Evolutionary conservation across 805 yeast genomes (phyloP).

Genomic region (Saccharomycopsis babjevae): DNA sequence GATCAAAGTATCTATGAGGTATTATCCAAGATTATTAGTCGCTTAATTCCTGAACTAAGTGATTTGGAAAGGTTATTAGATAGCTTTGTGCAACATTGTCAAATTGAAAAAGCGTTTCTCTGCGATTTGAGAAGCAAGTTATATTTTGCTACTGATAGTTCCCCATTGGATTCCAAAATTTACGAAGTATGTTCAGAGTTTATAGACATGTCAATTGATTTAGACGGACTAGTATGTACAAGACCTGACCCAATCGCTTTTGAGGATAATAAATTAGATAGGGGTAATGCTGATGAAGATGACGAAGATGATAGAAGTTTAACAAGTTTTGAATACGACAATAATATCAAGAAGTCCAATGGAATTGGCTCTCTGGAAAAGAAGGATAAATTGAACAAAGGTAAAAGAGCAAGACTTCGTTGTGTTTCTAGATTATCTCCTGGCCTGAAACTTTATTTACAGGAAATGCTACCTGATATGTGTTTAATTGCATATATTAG

Average conservation of each 20-base stretch:
- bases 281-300: not conserved
- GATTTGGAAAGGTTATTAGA: slow-evolving; percentile 82
- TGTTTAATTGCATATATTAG: slow-evolving; percentile 84
- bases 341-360: not conserved
- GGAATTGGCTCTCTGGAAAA: not conserved
- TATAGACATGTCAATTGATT: slow-evolving; percentile 85
- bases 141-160: slow-evolving; percentile 91
- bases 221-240: slow-evolving; percentile 57
- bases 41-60: slow-evolving; percentile 80
- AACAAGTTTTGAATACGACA: not conserved
- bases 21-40: slow-evolving; percentile 85
- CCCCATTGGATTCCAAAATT: slow-evolving; percentile 90
- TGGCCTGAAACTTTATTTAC: slow-evolving; percentile 74
- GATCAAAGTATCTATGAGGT: slow-evolving; percentile 96
- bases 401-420: slow-evolving; percentile 5
- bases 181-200: slow-evolving; percentile 97
- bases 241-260: not conserved
- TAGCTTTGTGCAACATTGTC: slow-evolving; percentile 76
- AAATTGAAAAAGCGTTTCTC: slow-evolving; percentile 84
- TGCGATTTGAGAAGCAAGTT: slow-evolving; percentile 90
- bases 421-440: slow-evolving; percentile 59
- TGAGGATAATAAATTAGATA: slow-evolving; percentile 7
- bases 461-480: slow-evolving; percentile 87
- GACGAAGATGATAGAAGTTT: not conserved
- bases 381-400: not conserved